Conservation (phyloP, 805 yeast species). For the Candida caryicola region DNA sequence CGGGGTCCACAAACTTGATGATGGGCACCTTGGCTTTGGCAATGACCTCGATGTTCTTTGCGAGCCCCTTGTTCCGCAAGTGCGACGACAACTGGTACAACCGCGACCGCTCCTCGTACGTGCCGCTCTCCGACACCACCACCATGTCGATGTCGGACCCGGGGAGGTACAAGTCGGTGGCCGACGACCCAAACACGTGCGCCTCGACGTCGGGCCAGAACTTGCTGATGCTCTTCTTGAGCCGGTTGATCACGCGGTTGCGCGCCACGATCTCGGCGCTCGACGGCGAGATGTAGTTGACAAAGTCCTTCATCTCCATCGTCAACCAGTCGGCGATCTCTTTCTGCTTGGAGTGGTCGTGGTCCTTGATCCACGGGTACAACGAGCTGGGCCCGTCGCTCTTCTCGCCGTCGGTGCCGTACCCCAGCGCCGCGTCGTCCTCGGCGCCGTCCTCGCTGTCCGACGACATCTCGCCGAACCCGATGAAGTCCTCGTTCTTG, state of each 20-base stretch:
- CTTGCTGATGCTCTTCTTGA: constrained; percentile 49
- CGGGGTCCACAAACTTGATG: constrained; percentile 79
- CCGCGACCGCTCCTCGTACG: constrained; percentile 59
- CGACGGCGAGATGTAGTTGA: constrained; percentile 82
- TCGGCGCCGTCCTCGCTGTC: constrained; percentile 31
- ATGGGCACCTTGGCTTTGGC: constrained; percentile 93
- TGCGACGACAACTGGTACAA: constrained; percentile 72
- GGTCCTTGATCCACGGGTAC: constrained; percentile 76
- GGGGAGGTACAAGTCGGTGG: constrained; percentile 89
- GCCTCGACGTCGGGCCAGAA: constrained; percentile 80
- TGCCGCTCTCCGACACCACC: constrained; percentile 59
- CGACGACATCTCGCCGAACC: constrained; percentile 50
- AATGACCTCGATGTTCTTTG: constrained; percentile 75
- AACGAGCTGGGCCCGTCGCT: constrained; percentile 17
- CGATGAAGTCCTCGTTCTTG: constrained; percentile 52
- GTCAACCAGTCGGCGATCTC: constrained; percentile 87
- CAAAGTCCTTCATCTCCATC: constrained; percentile 79
- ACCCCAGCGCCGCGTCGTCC: constrained; percentile 24
- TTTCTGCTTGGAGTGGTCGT: constrained; percentile 71
- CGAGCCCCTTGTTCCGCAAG: constrained; percentile 59
- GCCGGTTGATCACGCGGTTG: constrained; percentile 57
- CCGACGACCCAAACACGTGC: constrained; percentile 89
- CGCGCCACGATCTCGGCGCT: constrained; percentile 66
- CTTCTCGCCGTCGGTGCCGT: constrained; percentile 7
- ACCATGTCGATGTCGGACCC: constrained; percentile 97